Percentiles rank a stretch among this genome's conserved stretches.
These are phyloP conservation scores for Pezicula rhizophila DNA, from an alignment of 2,329 filamentous ascomycete species.

Conservation along the genomic window DNA sequence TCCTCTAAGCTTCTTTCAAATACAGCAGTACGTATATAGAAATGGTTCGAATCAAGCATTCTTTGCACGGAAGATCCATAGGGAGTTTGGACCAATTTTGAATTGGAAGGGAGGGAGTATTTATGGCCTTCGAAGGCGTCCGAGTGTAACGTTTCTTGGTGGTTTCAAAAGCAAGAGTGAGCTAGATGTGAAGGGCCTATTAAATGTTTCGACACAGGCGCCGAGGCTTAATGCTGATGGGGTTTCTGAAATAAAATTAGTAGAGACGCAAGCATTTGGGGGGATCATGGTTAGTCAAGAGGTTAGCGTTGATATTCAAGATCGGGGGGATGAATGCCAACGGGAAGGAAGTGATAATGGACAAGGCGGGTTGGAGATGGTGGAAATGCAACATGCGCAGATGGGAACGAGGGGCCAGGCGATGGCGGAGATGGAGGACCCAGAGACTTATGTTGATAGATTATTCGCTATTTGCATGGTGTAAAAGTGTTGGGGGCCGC, in stretches of 20 bases:
- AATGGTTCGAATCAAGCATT: slow-evolving; percentile 48
- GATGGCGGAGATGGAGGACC: neutral
- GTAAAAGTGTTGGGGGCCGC: too few relatives aligned
- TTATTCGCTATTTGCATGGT: neutral
- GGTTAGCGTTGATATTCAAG: slow-evolving; percentile 14
- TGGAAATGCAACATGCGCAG: too few relatives aligned
- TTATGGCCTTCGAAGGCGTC: slow-evolving; percentile 55
- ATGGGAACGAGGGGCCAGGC: neutral
- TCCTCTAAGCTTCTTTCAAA: slow-evolving; percentile 59
- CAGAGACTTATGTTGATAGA: neutral
- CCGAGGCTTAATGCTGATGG: too few relatives aligned
- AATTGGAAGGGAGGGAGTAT: slow-evolving; percentile 15
- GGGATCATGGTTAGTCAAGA: too few relatives aligned
- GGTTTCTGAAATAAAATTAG: too few relatives aligned
- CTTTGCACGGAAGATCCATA: slow-evolving; percentile 54
- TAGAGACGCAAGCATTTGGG: too few relatives aligned
- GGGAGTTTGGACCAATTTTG: slow-evolving; percentile 50
- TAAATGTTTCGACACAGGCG: too few relatives aligned
- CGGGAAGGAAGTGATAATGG: neutral
- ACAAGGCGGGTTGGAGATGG: neutral
- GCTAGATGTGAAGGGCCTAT: too few relatives aligned
- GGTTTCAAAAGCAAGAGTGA: too few relatives aligned
- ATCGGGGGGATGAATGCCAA: too few relatives aligned
- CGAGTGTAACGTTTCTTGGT: too few relatives aligned
- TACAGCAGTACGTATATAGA: slow-evolving; percentile 56